Base-by-base conservation (phyloP, 2,329 filamentous ascomycete genomes). In the Geosmithia flava region DNA sequence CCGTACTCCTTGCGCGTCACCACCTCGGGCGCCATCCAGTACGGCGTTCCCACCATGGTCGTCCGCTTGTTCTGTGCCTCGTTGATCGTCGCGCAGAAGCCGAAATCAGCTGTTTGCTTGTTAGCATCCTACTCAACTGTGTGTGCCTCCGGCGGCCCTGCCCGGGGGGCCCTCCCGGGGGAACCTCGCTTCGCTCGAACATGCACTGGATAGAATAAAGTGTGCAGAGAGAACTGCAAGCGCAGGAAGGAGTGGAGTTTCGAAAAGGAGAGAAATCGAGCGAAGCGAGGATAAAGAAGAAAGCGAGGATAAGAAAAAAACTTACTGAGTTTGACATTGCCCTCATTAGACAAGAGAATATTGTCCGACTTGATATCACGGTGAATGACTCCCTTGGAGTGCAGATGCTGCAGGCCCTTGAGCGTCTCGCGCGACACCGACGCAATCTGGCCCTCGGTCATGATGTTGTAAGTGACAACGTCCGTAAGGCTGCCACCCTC, bases 11-110 rank as follows among this genome's bases (percentile, higher is more conserved):
- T 97, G 42, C 90, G 77, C 7, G 89, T 97, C 27, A 98, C 93
- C 20, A 98, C 91, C 67, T 98, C 93, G 3, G 93, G 93, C 1
- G 93, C 93, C 93, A 98, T 98, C 93, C 93, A 98, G 67, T 98
- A 98, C 2, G 93, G 93, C 7, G 93, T 97, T 48, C 93, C 93
- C 43, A 98, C 93, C 93, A 97, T 98, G 15, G 93, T 98, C 4
- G 90, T 97, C 51, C 93, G 85, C 75, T 97, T 97, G 68, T 90
- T 94, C 58, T 96, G 90, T 27, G 85, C 85, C 59, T 97, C 91
- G 61, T 96, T 97, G 68, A 97, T 96, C 61, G 95, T 94, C 20
- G 93, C 93, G 65, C 93, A 97, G 71, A 98, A 98, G 13, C 93
- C 93, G 60, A 98, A 97, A 72, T 98, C 93, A 59, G 91, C 88